Conservation (phyloP, 1,139 yeast species). For the Hyphopichia buzzinii region DNA sequence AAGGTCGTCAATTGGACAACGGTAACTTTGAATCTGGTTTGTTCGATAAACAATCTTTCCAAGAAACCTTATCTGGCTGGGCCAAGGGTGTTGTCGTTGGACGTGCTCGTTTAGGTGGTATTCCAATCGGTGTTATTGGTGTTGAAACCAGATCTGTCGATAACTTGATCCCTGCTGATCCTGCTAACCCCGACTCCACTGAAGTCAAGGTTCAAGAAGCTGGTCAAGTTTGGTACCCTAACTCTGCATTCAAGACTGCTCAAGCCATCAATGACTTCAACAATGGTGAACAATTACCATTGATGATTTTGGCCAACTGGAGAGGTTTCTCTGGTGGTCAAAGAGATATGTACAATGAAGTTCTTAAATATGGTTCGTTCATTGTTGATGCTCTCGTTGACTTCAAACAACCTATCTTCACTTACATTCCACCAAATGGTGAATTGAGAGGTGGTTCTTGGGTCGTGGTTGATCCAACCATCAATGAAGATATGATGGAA, state of each 20-base stretch:
- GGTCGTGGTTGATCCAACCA: constrained; percentile 99
- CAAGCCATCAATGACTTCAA: constrained; percentile 98
- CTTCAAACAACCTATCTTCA: constrained; percentile 93
- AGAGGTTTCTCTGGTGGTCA: constrained; percentile 99
- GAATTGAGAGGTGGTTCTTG: constrained; percentile 99
- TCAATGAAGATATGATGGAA: constrained; percentile 96
- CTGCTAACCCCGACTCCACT: constrained; percentile 94
- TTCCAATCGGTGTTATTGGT: constrained; percentile 96
- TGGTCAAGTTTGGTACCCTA: constrained; percentile 99
- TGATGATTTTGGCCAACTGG: constrained; percentile 98
- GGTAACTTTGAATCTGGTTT: constrained; percentile 80
- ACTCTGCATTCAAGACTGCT: constrained; percentile 97
- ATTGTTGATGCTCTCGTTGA: constrained; percentile 96
- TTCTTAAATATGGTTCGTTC: constrained; percentile 91
- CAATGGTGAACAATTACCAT: constrained; percentile 94
- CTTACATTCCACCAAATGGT: constrained; percentile 96
- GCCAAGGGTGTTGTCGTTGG: constrained; percentile 98
- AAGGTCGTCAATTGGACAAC: constrained; percentile 67
- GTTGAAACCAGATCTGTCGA: constrained; percentile 92
- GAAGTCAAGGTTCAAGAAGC: constrained; percentile 90
- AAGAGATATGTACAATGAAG: constrained; percentile 98
- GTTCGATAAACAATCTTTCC: constrained; percentile 90
- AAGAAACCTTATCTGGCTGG: constrained; percentile 98
- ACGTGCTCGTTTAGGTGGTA: constrained; percentile 98
- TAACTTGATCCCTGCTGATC: constrained; percentile 92